A percentile compares a stretch with the other conserved stretches of the same genome.
These are phyloP conservation scores for Backusella mclennaniae DNA, from an alignment of 192 early-diverging fungal species.

Conservation along the genomic window DNA sequence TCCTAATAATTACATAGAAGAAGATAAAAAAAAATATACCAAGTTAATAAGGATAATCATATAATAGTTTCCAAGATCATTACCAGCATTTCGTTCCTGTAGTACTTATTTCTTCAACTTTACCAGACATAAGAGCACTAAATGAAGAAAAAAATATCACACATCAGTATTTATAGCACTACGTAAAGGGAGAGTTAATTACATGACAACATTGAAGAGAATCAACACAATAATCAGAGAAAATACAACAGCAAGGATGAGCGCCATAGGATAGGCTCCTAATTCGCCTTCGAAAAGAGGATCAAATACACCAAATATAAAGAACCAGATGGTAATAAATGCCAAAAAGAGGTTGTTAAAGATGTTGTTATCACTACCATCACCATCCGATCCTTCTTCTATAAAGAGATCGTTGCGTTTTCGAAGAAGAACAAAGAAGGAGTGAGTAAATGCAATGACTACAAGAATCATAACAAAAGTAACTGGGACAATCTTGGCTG, in stretches of 20 bases:
- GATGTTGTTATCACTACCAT: not conserved
- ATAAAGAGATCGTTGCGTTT: not conserved
- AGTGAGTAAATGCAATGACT: conserved; percentile 6
- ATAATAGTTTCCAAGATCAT: not conserved
- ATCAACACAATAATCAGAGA: conserved; percentile 1
- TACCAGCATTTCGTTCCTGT: conserved; percentile 3
- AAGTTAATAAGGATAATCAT: not conserved
- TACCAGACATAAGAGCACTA: not conserved
- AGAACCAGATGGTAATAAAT: conserved; percentile 3
- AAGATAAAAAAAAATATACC: no score
- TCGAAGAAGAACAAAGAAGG: conserved; percentile 8
- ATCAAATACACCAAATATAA: conserved; percentile 13
- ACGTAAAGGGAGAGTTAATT: not conserved
- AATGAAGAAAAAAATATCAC: not conserved
- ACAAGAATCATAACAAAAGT: conserved; percentile 3
- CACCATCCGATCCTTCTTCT: not conserved
- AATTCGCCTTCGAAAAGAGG: not conserved
- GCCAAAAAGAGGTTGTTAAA: not conserved
- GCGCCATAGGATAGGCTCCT: not conserved
- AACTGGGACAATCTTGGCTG: not conserved
- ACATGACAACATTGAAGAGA: conserved; percentile 20
- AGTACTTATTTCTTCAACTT: not conserved
- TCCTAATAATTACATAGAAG: not conserved
- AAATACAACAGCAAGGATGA: not conserved
- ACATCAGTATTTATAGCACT: not conserved